Evolutionary conservation across 2,329 filamentous ascomycete species (phyloP).

Genomic region (Aspergillus versicolor): DNA sequence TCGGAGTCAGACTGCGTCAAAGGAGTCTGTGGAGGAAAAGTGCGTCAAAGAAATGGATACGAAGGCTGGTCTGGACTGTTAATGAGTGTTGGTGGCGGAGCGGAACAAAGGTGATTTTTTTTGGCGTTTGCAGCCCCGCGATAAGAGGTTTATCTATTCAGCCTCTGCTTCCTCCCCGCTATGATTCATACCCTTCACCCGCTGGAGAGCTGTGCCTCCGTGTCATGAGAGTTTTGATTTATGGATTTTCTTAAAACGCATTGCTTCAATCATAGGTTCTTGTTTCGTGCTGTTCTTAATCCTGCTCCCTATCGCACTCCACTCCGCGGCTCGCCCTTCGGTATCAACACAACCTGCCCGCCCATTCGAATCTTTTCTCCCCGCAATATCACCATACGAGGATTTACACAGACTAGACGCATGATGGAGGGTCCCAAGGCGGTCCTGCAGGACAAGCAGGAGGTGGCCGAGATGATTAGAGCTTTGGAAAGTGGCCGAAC

Average conservation of each 20-base stretch:
- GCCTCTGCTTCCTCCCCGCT: neutral
- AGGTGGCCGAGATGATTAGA: slow-evolving; percentile 65
- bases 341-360: neutral
- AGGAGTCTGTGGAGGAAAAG: neutral
- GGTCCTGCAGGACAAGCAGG: slow-evolving; percentile 67
- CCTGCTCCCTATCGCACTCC: neutral
- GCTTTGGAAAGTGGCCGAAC: slow-evolving; percentile 56
- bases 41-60: neutral
- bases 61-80: neutral
- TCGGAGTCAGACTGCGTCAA: neutral
- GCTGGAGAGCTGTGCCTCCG: slow-evolving; percentile 7
- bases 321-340: neutral
- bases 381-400: neutral
- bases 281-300: neutral
- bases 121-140: slow-evolving; percentile 15
- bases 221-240: neutral
- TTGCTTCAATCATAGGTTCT: neutral
- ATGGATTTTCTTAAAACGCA: neutral
- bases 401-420: neutral
- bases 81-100: slow-evolving; percentile 12
- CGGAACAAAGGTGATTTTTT: slow-evolving; percentile 1
- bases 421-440: slow-evolving; percentile 39
- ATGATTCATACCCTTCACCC: slow-evolving; percentile 9
- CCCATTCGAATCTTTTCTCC: neutral
- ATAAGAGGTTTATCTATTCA: slow-evolving; percentile 15